Conservation (phyloP, 495 filamentous ascomycete species). For the Neurospora sp. region DNA sequence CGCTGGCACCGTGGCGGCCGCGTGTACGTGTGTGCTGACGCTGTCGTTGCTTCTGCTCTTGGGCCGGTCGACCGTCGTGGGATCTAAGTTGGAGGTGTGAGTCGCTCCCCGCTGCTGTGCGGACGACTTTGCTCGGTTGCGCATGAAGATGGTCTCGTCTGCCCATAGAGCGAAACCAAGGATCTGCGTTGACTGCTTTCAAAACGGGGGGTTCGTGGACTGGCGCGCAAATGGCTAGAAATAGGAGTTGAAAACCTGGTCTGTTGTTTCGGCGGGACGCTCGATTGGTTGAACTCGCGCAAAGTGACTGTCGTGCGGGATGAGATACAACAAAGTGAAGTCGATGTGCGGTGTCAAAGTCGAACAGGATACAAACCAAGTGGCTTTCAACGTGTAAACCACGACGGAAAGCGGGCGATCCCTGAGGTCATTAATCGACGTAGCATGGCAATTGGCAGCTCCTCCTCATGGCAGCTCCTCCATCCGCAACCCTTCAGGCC, state of each 20-base stretch:
- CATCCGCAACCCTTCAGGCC: neutral
- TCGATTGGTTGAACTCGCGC: neutral
- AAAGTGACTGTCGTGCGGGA: neutral
- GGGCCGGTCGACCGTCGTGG: neutral
- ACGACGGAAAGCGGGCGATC: neutral
- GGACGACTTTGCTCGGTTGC: constrained; percentile 19
- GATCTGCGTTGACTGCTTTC: neutral
- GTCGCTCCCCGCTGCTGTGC: constrained; percentile 16
- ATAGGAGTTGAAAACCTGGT: neutral
- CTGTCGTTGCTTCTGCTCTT: neutral
- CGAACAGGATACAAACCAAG: neutral
- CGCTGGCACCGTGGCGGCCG: neutral
- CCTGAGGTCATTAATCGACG: neutral
- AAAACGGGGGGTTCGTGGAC: neutral
- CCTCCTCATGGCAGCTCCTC: neutral
- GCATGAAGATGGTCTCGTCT: constrained; percentile 18
- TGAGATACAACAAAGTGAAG: neutral
- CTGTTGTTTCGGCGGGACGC: neutral
- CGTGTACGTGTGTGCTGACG: neutral
- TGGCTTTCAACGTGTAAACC: neutral
- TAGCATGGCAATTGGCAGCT: neutral
- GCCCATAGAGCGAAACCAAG: constrained; percentile 14
- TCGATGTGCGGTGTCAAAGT: neutral
- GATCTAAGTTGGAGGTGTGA: constrained; percentile 1
- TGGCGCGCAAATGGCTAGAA: neutral